Base-by-base conservation (phyloP, 139 green algal genomes). In the Desmodesmus armatus region DNA sequence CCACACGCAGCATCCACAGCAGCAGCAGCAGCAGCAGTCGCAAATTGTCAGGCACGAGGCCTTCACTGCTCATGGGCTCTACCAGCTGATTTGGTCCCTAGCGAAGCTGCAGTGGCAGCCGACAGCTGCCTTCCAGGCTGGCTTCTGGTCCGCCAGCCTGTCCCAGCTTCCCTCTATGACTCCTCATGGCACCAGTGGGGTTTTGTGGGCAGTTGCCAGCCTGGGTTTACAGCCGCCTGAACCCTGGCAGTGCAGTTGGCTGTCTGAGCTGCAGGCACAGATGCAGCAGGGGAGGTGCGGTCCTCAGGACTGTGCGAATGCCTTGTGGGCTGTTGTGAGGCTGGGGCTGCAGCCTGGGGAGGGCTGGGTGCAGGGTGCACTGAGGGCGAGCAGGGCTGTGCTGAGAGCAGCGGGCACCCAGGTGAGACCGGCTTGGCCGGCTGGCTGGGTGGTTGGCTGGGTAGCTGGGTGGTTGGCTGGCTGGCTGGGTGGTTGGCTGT, bases 21-120 rank as follows among this genome's bases (percentile, higher is more conserved):
- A 60, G 69, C 49, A 43, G 80, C 67, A 73, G 67, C 27, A 39
- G 60, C 58, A 74, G 62, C 55, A 71, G 4, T 40, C 3, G 5
- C 25, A 13, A 5, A 23, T 3, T 7, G 11, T 39, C 69, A 55
- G 35, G 35, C 35, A 29, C 6, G 69, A 37, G 35, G 39, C 31
- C 35, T 75, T 77, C 63, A 78, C 19, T 44, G 19, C 13, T 65
- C 60, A 77, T 29, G 79, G 79, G 3, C 5, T 85, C 31, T 51
- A 85, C 35, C 62, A 78, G 31, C 43, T 85, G 65, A 63, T 85
- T 31, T 85, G 79, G 79, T 58, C 62, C 31, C 23, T 78, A 43
- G 79, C 79, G 0, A 47, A 51, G 43, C 44, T 85, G 44, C 79
- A 75, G n/a, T 66, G 63, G 44, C 31, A 62, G 29, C 79, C 79